Evolutionary conservation across 805 yeast genomes (phyloP).

Genomic region (Barnettozyma californica): DNA sequence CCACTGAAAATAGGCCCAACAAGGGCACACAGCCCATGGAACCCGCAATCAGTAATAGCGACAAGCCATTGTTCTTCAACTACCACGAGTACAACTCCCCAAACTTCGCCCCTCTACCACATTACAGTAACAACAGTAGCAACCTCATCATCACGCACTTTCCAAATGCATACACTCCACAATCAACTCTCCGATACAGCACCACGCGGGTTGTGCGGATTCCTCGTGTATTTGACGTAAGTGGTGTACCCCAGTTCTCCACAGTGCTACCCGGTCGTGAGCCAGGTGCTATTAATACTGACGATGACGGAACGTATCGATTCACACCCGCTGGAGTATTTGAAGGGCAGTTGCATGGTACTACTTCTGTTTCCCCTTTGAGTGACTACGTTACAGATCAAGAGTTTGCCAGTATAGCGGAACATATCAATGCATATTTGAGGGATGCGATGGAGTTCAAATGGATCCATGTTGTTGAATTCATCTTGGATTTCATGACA

Average conservation of each 20-base stretch:
- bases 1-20: constrained; percentile 11
- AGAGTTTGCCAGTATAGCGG: constrained; percentile 40
- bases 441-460: constrained; percentile 33
- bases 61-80: constrained; percentile 47
- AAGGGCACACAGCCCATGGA: constrained; percentile 9
- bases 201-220: constrained; percentile 58
- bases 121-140: constrained; percentile 14
- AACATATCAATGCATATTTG: constrained; percentile 38
- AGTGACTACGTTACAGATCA: constrained; percentile 29
- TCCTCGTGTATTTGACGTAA: constrained; percentile 44
- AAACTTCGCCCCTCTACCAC: not conserved
- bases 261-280: constrained; percentile 52
- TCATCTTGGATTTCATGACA: constrained; percentile 32
- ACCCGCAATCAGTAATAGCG: not conserved
- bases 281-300: constrained; percentile 47
- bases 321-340: constrained; percentile 31
- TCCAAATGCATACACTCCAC: constrained; percentile 48
- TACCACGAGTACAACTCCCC: constrained; percentile 50
- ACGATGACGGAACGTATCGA: constrained; percentile 7
- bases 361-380: constrained; percentile 48
- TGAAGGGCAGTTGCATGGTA: constrained; percentile 44
- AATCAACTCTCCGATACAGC: constrained; percentile 25
- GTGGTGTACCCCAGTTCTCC: constrained; percentile 53
- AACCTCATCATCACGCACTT: constrained; percentile 55
- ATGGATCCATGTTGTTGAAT: constrained; percentile 36